phyloP scores from a whole-genome alignment of 176 grass and related monocot species.

The Pontederia paniculata region DNA sequence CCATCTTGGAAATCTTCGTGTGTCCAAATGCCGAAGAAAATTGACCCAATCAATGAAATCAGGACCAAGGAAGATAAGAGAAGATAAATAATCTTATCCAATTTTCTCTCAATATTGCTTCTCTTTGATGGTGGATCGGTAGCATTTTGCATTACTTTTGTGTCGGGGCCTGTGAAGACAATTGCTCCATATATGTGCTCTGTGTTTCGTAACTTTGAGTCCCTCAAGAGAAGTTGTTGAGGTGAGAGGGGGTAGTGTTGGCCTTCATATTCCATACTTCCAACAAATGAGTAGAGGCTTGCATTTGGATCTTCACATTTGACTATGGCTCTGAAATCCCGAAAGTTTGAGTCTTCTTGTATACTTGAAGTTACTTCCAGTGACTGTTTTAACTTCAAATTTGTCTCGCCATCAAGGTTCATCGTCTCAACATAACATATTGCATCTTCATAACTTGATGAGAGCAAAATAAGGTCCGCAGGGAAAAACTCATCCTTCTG shows the following conservation, averaged over 20 bases:
- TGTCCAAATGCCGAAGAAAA: neutral
- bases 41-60: conserved; percentile 1
- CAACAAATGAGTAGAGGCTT: conserved; percentile 18
- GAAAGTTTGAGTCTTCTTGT: conserved; percentile 30
- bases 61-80: neutral
- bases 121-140: neutral
- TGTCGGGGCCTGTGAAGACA: conserved; percentile 1
- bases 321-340: conserved; percentile 17
- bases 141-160: conserved; percentile 2
- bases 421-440: conserved; percentile 87
- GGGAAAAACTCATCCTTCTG: conserved; percentile 79
- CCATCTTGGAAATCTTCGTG: neutral
- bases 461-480: conserved; percentile 61
- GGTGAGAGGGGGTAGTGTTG: neutral
- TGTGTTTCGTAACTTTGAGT: conserved; percentile 2
- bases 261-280: neutral
- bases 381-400: conserved; percentile 76
- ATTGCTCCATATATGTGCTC: neutral
- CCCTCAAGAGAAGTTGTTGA: neutral
- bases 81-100: conserved; percentile 5
- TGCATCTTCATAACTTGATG: conserved; percentile 65
- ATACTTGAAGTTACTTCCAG: conserved; percentile 31
- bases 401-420: conserved; percentile 89
- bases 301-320: conserved; percentile 72
- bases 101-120: neutral